phyloP scores from a whole-genome alignment of 352 stramenopile species.

The Globisporangium alternatum region DNA sequence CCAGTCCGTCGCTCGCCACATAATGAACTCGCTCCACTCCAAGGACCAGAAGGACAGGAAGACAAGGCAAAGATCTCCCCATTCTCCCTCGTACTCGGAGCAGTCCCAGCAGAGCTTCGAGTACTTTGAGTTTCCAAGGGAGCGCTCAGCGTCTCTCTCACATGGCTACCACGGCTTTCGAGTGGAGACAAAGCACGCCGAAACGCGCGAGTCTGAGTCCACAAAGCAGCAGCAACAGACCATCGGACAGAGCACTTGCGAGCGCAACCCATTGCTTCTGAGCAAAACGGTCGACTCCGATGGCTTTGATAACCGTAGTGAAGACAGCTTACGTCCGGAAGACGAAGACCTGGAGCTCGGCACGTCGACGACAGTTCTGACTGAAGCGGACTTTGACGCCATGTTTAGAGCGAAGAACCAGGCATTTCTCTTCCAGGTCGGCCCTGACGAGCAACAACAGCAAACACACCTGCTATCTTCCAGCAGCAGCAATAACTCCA shows the following conservation, averaged over 20 bases:
- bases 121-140: slow-evolving; percentile 15
- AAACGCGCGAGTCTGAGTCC: neutral
- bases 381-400: slow-evolving; percentile 17
- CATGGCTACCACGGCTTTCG: slow-evolving; percentile 12
- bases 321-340: neutral
- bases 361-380: slow-evolving; percentile 6
- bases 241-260: neutral
- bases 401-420: slow-evolving; percentile 18
- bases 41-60: neutral
- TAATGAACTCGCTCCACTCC: neutral
- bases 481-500: neutral
- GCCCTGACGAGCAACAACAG: neutral
- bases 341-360: slow-evolving; percentile 4
- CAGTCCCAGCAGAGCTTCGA: slow-evolving; percentile 3
- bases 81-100: slow-evolving; percentile 1
- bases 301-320: neutral
- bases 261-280: slow-evolving; percentile 2
- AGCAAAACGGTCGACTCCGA: neutral
- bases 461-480: neutral
- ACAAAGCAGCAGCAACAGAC: neutral
- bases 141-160: neutral
- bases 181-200: slow-evolving; percentile 9
- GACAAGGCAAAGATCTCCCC: neutral
- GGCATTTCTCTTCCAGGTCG: slow-evolving; percentile 23
- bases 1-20: neutral